phyloP scores from a whole-genome alignment of 257 asterid genomes.

The Fraxinus cuspidata region DNA sequence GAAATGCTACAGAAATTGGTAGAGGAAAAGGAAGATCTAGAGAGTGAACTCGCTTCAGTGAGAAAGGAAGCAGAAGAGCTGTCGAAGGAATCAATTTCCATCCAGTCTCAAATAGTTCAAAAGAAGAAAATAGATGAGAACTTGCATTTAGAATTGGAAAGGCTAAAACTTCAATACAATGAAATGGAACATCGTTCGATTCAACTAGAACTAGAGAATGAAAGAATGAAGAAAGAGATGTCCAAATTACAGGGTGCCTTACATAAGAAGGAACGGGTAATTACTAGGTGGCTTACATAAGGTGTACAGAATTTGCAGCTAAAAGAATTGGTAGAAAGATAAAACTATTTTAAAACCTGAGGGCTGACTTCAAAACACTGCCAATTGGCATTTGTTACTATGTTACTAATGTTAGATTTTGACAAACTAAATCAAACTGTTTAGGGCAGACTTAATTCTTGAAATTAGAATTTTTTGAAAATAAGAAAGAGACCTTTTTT shows the following conservation, averaged over 20 bases:
- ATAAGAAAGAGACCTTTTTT: background rate
- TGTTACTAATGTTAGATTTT: slow-evolving; percentile 11
- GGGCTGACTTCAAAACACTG: slow-evolving; percentile 6
- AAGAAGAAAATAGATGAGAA: slow-evolving; percentile 61
- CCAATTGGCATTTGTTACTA: slow-evolving; percentile 13
- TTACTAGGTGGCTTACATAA: background rate
- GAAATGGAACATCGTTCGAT: slow-evolving; percentile 47
- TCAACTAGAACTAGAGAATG: slow-evolving; percentile 62
- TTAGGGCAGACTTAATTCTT: background rate
- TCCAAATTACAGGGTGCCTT: slow-evolving; percentile 44
- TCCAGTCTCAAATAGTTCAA: slow-evolving; percentile 60
- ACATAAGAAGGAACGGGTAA: slow-evolving; percentile 60
- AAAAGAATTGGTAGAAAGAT: slow-evolving; percentile 19
- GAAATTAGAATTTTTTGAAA: background rate
- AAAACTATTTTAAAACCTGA: slow-evolving; percentile 14
- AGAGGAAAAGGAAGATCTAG: slow-evolving; percentile 53
- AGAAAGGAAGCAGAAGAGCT: slow-evolving; percentile 60
- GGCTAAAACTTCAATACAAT: slow-evolving; percentile 48
- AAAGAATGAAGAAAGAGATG: slow-evolving; percentile 59
- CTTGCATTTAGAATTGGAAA: slow-evolving; percentile 64
- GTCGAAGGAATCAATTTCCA: slow-evolving; percentile 43
- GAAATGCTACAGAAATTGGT: slow-evolving; percentile 42
- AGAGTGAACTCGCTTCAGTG: slow-evolving; percentile 46
- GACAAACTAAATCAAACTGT: background rate
- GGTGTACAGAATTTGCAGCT: background rate